These are phyloP conservation scores for Pseudocercospora fijiensis DNA, from an alignment of 2,329 filamentous ascomycete species.

Conservation along the genomic window DNA sequence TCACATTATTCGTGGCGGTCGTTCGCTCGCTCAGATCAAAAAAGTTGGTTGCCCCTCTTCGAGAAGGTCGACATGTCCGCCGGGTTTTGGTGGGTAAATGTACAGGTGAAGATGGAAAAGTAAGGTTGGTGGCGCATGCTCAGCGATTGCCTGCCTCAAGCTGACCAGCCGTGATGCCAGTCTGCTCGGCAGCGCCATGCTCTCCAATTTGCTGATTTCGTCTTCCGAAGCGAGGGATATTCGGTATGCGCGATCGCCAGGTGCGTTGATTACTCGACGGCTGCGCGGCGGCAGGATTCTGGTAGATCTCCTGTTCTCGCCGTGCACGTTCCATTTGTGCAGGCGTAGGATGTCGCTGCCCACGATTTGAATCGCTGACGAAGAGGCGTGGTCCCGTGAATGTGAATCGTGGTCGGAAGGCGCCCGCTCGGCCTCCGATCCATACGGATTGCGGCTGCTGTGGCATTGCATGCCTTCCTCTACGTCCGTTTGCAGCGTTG, in stretches of 20 bases:
- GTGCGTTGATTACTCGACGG: constrained; percentile 17
- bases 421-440: constrained; percentile 27
- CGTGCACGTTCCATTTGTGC: constrained; percentile 14
- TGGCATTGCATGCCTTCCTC: constrained; percentile 21
- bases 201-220: constrained; percentile 19
- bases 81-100: neutral
- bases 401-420: constrained; percentile 33
- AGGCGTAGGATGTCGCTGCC: constrained; percentile 10
- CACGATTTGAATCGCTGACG: constrained; percentile 17
- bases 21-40: neutral
- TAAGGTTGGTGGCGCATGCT: constrained; percentile 1
- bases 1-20: neutral
- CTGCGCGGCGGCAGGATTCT: constrained; percentile 12
- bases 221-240: constrained; percentile 31
- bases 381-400: constrained; percentile 33
- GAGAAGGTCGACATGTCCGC: neutral
- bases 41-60: neutral
- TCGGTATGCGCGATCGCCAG: constrained; percentile 31
- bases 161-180: constrained; percentile 27
- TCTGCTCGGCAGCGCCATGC: constrained; percentile 27
- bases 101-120: neutral
- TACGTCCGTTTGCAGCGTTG: constrained; percentile 15
- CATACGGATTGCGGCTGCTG: constrained; percentile 33
- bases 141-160: constrained; percentile 34
- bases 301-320: constrained; percentile 14